These are phyloP conservation scores for Flaveria trinervia DNA, from an alignment of 129 eudicot species.

Conservation along the genomic window DNA sequence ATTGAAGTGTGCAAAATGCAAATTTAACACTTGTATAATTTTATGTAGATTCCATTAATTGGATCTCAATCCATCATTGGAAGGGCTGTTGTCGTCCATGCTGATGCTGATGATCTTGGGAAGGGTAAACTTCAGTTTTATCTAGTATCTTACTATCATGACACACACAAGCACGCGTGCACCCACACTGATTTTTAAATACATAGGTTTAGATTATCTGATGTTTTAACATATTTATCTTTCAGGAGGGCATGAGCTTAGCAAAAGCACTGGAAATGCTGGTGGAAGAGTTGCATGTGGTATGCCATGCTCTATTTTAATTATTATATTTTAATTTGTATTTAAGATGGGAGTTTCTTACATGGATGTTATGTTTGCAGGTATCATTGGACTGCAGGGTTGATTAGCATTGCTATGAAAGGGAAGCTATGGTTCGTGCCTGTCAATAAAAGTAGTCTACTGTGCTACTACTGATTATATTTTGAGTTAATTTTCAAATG, in stretches of 20 bases:
- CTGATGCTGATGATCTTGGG: slow-evolving; percentile 97
- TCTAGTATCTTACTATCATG: neutral
- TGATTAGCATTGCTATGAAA: slow-evolving; percentile 27
- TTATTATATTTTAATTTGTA: neutral
- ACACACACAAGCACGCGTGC: neutral
- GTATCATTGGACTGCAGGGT: slow-evolving; percentile 85
- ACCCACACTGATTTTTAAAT: neutral
- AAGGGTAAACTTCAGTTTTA: slow-evolving; percentile 52
- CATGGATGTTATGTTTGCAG: slow-evolving; percentile 35
- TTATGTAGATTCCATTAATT: slow-evolving; percentile 72
- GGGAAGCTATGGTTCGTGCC: slow-evolving; percentile 3
- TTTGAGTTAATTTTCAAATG: neutral
- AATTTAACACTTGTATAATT: slow-evolving; percentile 9
- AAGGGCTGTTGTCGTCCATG: slow-evolving; percentile 98
- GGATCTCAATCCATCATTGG: slow-evolving; percentile 87
- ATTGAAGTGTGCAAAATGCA: slow-evolving; percentile 13
- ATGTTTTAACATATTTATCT: slow-evolving; percentile 1
- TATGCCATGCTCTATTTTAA: slow-evolving; percentile 31
- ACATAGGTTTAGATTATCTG: neutral
- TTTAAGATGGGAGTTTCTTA: neutral
- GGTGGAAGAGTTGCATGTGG: slow-evolving; percentile 95
- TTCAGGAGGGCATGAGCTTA: slow-evolving; percentile 92
- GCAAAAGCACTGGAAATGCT: slow-evolving; percentile 95
- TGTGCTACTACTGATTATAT: slow-evolving; percentile 14
- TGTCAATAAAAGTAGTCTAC: slow-evolving; percentile 11